These are phyloP conservation scores for Hanseniaspora meyeri DNA, from an alignment of 805 yeast genomes.

Conservation along the genomic window DNA sequence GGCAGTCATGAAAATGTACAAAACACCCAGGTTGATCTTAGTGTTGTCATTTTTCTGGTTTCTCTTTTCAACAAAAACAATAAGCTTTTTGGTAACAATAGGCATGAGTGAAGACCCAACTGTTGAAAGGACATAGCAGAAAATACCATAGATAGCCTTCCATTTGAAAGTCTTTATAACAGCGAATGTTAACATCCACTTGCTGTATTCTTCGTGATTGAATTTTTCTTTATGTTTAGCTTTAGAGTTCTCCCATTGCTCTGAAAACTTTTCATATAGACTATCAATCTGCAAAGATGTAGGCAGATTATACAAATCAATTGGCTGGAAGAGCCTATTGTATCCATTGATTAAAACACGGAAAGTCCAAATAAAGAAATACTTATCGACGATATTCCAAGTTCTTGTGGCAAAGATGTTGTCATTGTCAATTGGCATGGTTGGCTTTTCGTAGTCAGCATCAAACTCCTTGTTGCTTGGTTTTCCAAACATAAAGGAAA, in stretches of 20 bases:
- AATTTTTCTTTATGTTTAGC: slow-evolving; percentile 25
- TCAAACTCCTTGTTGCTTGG: slow-evolving; percentile 3
- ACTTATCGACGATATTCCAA: slow-evolving; percentile 2
- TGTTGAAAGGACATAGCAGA: slow-evolving; percentile 39
- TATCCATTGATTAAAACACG: slow-evolving; percentile 58
- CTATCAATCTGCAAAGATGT: slow-evolving; percentile 33
- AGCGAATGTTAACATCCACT: slow-evolving; percentile 30
- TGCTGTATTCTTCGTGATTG: slow-evolving; percentile 22
- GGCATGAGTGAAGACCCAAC: slow-evolving; percentile 45
- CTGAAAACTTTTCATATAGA: slow-evolving; percentile 31
- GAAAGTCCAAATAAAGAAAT: slow-evolving; percentile 54
- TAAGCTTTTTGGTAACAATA: slow-evolving; percentile 50
- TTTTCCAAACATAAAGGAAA: neutral
- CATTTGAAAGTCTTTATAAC: slow-evolving; percentile 39
- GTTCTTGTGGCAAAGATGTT: slow-evolving; percentile 4
- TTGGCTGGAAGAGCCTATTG: slow-evolving; percentile 54
- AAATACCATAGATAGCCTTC: slow-evolving; percentile 34
- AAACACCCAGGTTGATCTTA: slow-evolving; percentile 49
- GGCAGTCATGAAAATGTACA: slow-evolving; percentile 61
- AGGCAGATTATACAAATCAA: slow-evolving; percentile 44
- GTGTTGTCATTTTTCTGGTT: slow-evolving; percentile 20
- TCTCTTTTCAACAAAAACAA: slow-evolving; percentile 47
- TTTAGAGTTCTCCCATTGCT: slow-evolving; percentile 26
- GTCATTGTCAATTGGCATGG: slow-evolving; percentile 10
- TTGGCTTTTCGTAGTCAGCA: neutral